Evolutionary conservation across 345 rosid genomes (phyloP).

Genomic region (Salix dunnii): DNA sequence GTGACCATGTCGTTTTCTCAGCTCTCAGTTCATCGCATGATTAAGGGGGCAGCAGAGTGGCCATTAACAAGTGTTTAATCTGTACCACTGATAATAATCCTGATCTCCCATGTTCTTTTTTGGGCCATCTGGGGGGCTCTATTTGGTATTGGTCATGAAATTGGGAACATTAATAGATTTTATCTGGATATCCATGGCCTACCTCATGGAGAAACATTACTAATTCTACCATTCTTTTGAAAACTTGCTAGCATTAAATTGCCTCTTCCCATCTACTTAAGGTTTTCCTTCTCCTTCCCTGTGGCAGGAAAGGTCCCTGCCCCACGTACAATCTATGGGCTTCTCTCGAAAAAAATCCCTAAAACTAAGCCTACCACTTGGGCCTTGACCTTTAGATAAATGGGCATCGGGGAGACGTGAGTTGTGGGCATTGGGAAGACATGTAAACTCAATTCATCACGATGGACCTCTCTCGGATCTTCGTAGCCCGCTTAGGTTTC

Average conservation of each 20-base stretch:
- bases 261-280: background rate
- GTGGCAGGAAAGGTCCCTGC: background rate
- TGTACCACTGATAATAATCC: background rate
- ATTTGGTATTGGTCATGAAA: slow-evolving; percentile 13
- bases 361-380: background rate
- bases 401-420: background rate
- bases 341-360: background rate
- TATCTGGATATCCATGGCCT: slow-evolving; percentile 20
- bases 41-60: background rate
- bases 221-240: background rate
- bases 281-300: background rate
- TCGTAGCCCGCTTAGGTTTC: background rate
- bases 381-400: background rate
- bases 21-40: no score
- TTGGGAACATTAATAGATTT: slow-evolving; percentile 21
- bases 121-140: slow-evolving; percentile 11
- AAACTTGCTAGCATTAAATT: background rate
- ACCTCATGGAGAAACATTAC: slow-evolving; percentile 1
- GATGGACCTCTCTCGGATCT: background rate
- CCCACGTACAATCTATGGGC: background rate
- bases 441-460: background rate
- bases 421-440: no score
- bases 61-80: background rate
- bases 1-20: background rate
- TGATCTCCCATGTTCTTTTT: background rate